Percentiles rank a stretch among this genome's conserved stretches.
These are phyloP conservation scores for Xylaria sp. DNA, from an alignment of 2,329 filamentous ascomycete genomes.

Conservation along the genomic window DNA sequence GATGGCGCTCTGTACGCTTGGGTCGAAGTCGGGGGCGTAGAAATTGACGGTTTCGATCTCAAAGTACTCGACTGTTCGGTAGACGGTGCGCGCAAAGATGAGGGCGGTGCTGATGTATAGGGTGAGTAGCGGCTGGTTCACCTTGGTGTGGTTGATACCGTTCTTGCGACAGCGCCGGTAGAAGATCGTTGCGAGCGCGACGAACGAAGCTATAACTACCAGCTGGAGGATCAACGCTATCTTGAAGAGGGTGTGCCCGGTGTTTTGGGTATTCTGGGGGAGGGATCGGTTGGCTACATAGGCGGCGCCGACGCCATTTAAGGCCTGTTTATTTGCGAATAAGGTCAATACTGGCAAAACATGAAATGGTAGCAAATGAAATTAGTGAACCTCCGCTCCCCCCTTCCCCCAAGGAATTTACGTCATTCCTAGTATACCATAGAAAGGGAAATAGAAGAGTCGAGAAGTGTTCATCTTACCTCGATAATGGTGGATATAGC, in stretches of 20 bases:
- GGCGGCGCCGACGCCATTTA: constrained; percentile 62
- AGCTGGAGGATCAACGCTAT: constrained; percentile 66
- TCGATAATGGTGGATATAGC: constrained; percentile 60
- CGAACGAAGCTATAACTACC: constrained; percentile 61
- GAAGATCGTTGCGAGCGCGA: constrained; percentile 60
- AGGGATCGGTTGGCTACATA: constrained; percentile 59
- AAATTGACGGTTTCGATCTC: constrained; percentile 56
- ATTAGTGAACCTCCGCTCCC: no score
- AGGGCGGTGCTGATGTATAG: constrained; percentile 63
- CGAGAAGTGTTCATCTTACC: constrained; percentile 24
- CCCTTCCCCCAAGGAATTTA: no score
- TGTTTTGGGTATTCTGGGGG: constrained; percentile 51
- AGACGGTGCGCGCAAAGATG: constrained; percentile 66
- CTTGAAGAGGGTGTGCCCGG: constrained; percentile 61
- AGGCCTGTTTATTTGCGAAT: constrained; percentile 36
- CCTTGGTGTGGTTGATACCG: constrained; percentile 49
- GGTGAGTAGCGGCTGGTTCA: constrained; percentile 56
- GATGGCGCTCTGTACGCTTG: constrained; percentile 55
- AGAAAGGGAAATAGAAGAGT: not conserved
- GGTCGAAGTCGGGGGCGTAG: constrained; percentile 53
- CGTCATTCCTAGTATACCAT: not conserved
- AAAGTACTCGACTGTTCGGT: constrained; percentile 69
- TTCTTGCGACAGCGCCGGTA: constrained; percentile 57
- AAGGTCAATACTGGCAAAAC: constrained; percentile 3
- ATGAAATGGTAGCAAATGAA: no score